Base-by-base conservation (phyloP, 176 grass and related monocot genomes). In the Hyparrhenia diplandra region DNA sequence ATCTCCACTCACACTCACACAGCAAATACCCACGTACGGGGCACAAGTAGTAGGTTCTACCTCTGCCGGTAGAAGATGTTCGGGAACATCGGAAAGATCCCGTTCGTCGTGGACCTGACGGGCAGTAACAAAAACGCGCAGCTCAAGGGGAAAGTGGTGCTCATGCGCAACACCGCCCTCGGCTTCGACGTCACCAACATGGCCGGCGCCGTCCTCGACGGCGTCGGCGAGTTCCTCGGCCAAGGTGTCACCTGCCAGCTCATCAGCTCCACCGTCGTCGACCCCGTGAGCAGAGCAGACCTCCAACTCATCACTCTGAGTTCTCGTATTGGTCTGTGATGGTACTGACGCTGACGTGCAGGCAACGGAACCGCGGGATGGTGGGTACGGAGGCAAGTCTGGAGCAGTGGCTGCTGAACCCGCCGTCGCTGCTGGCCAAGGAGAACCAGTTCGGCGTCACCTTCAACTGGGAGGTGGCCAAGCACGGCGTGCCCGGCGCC, bases 231-330 rank as follows among this genome's bases (percentile, higher is more conserved):
- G 36, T 39, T 97, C 71, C 23, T 94, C 55, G 91, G 89, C 37
- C 40, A 86, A 21, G 42, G 76, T 8, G 71, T 97, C 82, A 77
- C 91, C 28, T 90, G 90, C 61, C 87, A 94, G 67, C 94, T 94
- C 28, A 46, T 97, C 89, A 94, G 91, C 76, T 74, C 91, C 78
- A 94, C 89, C 16, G 23, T 78, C 66, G 64, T 81, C 35, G 91
- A 97, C 78, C 21, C 52, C 8, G n/a, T n/a, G n/a, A n/a, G n/a
- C n/a, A n/a, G n/a, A n/a, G n/a, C n/a, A n/a, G n/a, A n/a, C n/a
- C n/a, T n/a, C n/a, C n/a, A n/a, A n/a, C n/a, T n/a, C n/a, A n/a
- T n/a, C n/a, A n/a, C n/a, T n/a, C n/a, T n/a, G n/a, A n/a, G n/a
- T n/a, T n/a, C n/a, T n/a, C n/a, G n/a, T n/a, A n/a, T n/a, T n/a